Evolutionary conservation across 352 stramenopile species (phyloP), one percentile per base, ranked within the genome.

Genomic region (Pythium volutum): DNA sequence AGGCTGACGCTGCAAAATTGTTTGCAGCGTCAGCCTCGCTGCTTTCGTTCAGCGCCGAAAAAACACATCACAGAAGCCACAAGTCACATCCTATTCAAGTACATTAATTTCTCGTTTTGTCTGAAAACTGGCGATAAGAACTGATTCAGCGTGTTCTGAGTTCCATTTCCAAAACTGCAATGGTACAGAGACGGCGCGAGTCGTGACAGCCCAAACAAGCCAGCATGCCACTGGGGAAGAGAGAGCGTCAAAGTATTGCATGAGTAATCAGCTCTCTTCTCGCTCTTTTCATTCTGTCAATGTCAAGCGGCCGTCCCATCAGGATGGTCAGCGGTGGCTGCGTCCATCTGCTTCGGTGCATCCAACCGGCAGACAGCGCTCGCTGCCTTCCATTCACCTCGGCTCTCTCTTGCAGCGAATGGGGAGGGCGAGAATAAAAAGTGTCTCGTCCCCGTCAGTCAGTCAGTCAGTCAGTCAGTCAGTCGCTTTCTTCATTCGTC

Each of bases 321-420:
- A 48, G 22, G 27, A 41, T 29, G 29, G 10, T 34, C 31, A 36
- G 8, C 10, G 31, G 31, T 36, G 31, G 31, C 47, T 14, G 27
- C 47, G 27, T 41, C 47, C 47, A 54, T 38, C 47, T 54, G 47
- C 47, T 54, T 54, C 41, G 47, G 23, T 11, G 47, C 26, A 38
- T 54, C 26, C 25, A 33, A 27, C 47, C n/a, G 20, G 10, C 6
- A 20, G 14, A 52, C 39, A 3, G 3, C 53, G 39, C 41, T 23
- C 23, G 52, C 53, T 52, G 27, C 53, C 53, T 50, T 52, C 41
- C 53, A 61, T 53, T 61, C 55, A 61, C 29, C 41, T 34, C 42
- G 18, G 7, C 43, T 59, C 52, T 48, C 52, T 59, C 52, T 59
- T 45, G 49, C 49, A 56, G 31, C 31, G 31, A 36, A n/a, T 34